A percentile compares a stretch with the other conserved stretches of the same genome.
These are phyloP conservation scores for Withania somnifera DNA, from an alignment of 305 asterid genomes.

Conservation along the genomic window DNA sequence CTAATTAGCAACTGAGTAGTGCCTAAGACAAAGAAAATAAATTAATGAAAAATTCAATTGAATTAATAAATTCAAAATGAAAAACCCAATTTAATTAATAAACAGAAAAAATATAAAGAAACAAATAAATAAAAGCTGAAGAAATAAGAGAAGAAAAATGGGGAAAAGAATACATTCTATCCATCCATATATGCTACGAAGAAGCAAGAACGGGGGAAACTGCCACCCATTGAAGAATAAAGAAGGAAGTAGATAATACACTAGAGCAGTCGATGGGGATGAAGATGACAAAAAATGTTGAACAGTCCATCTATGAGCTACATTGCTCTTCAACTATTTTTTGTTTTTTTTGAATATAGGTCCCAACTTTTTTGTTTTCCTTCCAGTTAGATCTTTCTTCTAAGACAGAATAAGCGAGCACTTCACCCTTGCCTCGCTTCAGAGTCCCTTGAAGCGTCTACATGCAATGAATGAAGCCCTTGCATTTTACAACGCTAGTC, in stretches of 20 bases:
- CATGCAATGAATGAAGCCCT: background rate
- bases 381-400: too few relatives aligned
- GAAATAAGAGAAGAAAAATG: too few relatives aligned
- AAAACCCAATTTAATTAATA: background rate
- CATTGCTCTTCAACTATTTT: background rate
- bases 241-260: too few relatives aligned
- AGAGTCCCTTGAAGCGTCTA: background rate
- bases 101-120: background rate
- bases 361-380: background rate
- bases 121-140: background rate
- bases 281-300: too few relatives aligned
- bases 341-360: background rate
- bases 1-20: background rate
- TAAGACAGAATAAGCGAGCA: background rate
- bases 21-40: background rate
- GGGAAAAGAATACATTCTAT: too few relatives aligned
- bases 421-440: background rate
- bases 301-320: too few relatives aligned
- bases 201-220: too few relatives aligned
- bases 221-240: too few relatives aligned
- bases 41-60: too few relatives aligned
- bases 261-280: too few relatives aligned
- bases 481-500: background rate
- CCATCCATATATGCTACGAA: too few relatives aligned
- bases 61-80: too few relatives aligned